Evolutionary conservation across 2,329 filamentous ascomycete species (phyloP).

Genomic region (Nakataea oryzae): DNA sequence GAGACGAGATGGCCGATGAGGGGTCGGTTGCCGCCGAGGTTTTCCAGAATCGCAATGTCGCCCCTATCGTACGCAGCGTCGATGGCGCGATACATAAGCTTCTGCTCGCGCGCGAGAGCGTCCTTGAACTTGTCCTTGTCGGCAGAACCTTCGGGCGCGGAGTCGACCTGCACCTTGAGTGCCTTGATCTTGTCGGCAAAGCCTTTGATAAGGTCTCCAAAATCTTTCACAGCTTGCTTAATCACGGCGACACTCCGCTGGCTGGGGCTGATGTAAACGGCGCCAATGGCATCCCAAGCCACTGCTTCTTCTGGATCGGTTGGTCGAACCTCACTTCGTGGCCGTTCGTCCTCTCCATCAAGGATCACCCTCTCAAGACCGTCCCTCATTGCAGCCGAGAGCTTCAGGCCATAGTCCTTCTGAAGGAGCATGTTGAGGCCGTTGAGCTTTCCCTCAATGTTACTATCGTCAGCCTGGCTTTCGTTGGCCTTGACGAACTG

Average conservation of each 20-base stretch:
- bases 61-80: slow-evolving; percentile 44
- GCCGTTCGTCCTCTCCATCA: slow-evolving; percentile 10
- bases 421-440: not conserved
- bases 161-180: slow-evolving; percentile 32
- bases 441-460: slow-evolving; percentile 1
- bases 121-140: slow-evolving; percentile 28
- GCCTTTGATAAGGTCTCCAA: slow-evolving; percentile 37
- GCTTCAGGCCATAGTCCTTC: slow-evolving; percentile 1
- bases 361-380: not conserved
- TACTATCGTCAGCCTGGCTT: not conserved
- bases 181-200: slow-evolving; percentile 36
- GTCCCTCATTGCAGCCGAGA: not conserved
- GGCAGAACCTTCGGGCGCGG: slow-evolving; percentile 22
- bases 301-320: slow-evolving; percentile 33
- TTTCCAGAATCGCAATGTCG: slow-evolving; percentile 44
- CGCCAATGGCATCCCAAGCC: slow-evolving; percentile 41
- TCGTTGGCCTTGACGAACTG: slow-evolving; percentile 3
- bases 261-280: slow-evolving; percentile 34
- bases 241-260: slow-evolving; percentile 20
- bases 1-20: slow-evolving; percentile 44
- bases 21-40: slow-evolving; percentile 46
- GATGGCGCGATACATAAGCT: slow-evolving; percentile 38
- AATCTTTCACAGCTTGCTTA: slow-evolving; percentile 37
- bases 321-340: slow-evolving; percentile 33
- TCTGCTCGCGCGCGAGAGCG: slow-evolving; percentile 31